phyloP scores from a whole-genome alignment of 2,329 filamentous ascomycete genomes.

The Penicillium sp. region DNA sequence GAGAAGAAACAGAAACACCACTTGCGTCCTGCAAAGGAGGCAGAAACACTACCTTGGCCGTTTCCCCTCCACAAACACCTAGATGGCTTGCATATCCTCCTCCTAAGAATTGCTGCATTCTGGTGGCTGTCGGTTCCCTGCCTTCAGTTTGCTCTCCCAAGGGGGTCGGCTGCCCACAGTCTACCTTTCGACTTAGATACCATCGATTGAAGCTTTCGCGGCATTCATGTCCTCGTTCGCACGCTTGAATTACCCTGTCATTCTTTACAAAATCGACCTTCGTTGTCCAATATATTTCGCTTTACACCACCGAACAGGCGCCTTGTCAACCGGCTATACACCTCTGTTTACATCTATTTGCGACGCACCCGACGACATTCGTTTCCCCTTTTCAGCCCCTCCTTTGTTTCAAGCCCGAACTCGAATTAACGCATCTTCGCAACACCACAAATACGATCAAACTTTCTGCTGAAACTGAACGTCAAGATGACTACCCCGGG shows the following conservation, averaged over 20 bases:
- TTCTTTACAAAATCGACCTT: conserved; percentile 9
- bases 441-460: neutral
- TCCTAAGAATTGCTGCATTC: conserved; percentile 20
- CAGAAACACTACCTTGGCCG: conserved; percentile 15
- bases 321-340: conserved; percentile 1
- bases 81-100: conserved; percentile 22
- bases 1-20: conserved; percentile 4
- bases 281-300: conserved; percentile 2
- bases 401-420: conserved; percentile 14
- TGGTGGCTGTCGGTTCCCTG: conserved; percentile 25
- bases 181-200: conserved; percentile 1
- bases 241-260: conserved; percentile 9
- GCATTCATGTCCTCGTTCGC: neutral
- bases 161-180: neutral
- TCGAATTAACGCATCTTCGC: conserved; percentile 7
- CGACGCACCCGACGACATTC: conserved; percentile 20
- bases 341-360: conserved; percentile 11
- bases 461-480: neutral
- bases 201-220: conserved; percentile 5
- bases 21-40: conserved; percentile 1
- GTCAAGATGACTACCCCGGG: conserved; percentile 37
- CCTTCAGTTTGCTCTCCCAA: conserved; percentile 13
- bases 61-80: conserved; percentile 11
- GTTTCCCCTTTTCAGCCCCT: conserved; percentile 22
- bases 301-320: neutral